Base-by-base conservation (phyloP, 345 rosid species). In the Syzygium aqueum region DNA sequence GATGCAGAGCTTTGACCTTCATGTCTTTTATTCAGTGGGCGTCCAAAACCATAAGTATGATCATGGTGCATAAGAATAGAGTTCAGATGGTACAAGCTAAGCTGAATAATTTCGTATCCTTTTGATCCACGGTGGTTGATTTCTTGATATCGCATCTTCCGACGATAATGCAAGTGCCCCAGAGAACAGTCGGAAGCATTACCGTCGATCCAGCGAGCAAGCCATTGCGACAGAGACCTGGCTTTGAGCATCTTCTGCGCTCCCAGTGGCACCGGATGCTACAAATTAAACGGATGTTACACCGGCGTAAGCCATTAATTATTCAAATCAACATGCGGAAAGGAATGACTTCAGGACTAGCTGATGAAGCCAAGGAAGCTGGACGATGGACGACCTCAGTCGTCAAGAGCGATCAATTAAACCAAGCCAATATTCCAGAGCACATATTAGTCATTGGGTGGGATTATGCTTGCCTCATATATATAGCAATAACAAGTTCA, bases 201-300 rank as follows among this genome's bases (percentile, higher is more conserved):
- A 92, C 89, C 25, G 90, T 92, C 49, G 92, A 92, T 56, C 91
- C 91, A 49, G 91, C 92, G 77, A 90, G 82, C 78, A 89, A 77
- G 8, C 92, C 89, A 89, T 89, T 27, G 91, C 91, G 4, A 90
- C 91, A 25, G 88, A 90, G 77, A 92, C 88, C 89, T 89, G 92
- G 85, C 88, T 88, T 53, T 90, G 91, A 61, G 92, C 92, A 14
- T 90, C 86, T 85, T 77, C 87, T 56, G 30, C 86, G 88, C 88
- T 89, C 59, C 93, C 92, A 7, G 90, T 87, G 43, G 89, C 54
- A n/a, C 93, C 91, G 82, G 93, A 90, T 63, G 89, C 93, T 92
- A 19, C 25, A 63, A 17, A 73, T 27, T 33, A 27, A 59, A 59
- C 30, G 33, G 43, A 13, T n/a, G 37, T 33, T 33, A 33, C 37